Evolutionary conservation across 106 monocot genomes (phyloP).

Genomic region (Cymbidium sinense): DNA sequence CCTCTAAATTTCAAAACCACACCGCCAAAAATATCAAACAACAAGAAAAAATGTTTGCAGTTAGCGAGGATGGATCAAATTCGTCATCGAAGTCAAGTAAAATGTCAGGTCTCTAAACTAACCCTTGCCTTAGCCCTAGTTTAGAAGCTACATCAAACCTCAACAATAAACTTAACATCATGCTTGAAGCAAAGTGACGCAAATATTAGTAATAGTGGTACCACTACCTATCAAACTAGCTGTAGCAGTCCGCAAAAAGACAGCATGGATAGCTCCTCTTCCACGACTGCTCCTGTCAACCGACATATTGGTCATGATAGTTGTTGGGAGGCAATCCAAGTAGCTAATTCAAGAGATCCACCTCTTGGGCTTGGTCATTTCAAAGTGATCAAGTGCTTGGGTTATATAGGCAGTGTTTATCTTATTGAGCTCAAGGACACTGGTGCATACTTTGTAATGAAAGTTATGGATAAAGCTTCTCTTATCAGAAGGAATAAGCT

Average conservation of each 20-base stretch:
- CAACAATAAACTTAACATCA: no score
- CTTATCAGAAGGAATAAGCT: no score
- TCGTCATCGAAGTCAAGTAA: not conserved
- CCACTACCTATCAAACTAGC: not conserved
- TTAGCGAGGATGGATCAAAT: not conserved
- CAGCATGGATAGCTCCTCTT: slow-evolving; percentile 16
- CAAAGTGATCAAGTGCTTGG: slow-evolving; percentile 21
- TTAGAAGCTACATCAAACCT: no score
- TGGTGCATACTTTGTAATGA: no score
- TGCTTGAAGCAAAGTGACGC: slow-evolving; percentile 7
- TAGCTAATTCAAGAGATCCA: no score
- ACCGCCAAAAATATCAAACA: slow-evolving; percentile 2
- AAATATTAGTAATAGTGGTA: not conserved
- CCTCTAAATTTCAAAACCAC: no score
- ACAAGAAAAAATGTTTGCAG: slow-evolving; percentile 7
- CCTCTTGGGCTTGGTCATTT: no score
- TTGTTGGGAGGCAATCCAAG: no score
- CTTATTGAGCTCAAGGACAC: no score
- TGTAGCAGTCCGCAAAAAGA: no score
- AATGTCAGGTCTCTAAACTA: not conserved
- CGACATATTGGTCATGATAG: slow-evolving; percentile 19
- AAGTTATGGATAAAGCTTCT: no score
- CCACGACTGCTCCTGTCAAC: slow-evolving; percentile 8
- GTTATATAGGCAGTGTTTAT: slow-evolving; percentile 28
- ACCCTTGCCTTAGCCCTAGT: not conserved